phyloP scores from a whole-genome alignment of 2,329 filamentous ascomycete species.

The Aspergillus candidus region DNA sequence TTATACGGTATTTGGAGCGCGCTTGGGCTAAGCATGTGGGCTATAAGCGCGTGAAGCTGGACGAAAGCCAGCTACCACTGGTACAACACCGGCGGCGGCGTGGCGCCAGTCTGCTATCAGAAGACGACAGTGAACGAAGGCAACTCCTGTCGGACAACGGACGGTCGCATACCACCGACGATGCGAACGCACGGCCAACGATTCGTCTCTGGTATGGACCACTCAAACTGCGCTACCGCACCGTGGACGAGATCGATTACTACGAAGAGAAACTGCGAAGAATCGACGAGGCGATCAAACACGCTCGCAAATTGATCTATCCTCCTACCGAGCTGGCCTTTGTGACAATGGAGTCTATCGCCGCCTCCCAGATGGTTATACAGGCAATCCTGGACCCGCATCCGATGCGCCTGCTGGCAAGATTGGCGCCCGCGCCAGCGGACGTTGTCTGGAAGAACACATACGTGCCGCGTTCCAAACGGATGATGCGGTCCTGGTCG shows the following conservation, averaged over 20 bases:
- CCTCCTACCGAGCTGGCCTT: constrained; percentile 78
- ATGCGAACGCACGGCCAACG: constrained; percentile 54
- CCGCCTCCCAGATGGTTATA: constrained; percentile 87
- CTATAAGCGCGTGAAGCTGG: constrained; percentile 46
- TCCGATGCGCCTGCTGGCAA: constrained; percentile 77
- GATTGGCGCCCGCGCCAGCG: constrained; percentile 76
- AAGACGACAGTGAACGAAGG: constrained; percentile 53
- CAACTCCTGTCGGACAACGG: constrained; percentile 50
- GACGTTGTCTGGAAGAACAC: constrained; percentile 97
- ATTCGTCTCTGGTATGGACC: constrained; percentile 73
- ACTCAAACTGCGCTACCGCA: constrained; percentile 63
- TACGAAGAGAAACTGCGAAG: constrained; percentile 78
- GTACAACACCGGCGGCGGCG: constrained; percentile 46
- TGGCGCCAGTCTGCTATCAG: constrained; percentile 22
- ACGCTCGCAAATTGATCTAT: constrained; percentile 69
- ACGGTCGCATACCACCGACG: constrained; percentile 39
- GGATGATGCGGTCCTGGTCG: constrained; percentile 72
- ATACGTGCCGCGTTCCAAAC: constrained; percentile 67
- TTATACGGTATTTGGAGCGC: constrained; percentile 70
- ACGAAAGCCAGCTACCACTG: constrained; percentile 41
- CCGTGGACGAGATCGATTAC: constrained; percentile 87
- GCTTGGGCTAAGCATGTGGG: constrained; percentile 75
- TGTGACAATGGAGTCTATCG: constrained; percentile 94
- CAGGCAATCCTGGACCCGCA: constrained; percentile 90
- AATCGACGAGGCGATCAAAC: constrained; percentile 67